Evolutionary conservation across 768 basidiomycete genomes (phyloP).

Genomic region (Cubamyces lactineus): DNA sequence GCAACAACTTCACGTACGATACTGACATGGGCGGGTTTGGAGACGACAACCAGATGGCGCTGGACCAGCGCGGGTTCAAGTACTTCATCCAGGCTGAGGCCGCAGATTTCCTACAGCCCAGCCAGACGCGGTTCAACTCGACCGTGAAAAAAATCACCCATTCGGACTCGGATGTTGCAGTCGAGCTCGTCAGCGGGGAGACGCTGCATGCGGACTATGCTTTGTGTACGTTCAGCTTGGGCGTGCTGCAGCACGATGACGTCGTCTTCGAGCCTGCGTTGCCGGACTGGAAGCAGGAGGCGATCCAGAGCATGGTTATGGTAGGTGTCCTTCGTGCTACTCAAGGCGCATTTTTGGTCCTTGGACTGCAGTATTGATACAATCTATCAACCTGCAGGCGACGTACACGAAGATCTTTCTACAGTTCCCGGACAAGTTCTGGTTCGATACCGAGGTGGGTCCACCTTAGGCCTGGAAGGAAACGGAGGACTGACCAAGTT

Average conservation of each 20-base stretch:
- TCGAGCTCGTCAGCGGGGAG: conserved; percentile 49
- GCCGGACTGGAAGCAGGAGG: conserved; percentile 66
- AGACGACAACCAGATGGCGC: conserved; percentile 50
- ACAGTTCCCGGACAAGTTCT: conserved; percentile 64
- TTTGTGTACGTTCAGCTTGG: conserved; percentile 67
- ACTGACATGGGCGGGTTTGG: conserved; percentile 59
- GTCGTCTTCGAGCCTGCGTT: conserved; percentile 57
- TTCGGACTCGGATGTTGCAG: conserved; percentile 46
- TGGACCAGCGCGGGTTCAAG: conserved; percentile 66
- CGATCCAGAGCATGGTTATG: conserved; percentile 65
- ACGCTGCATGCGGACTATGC: conserved; percentile 57
- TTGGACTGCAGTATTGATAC: too few species aligned
- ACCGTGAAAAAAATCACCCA: conserved; percentile 54
- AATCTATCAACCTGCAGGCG: conserved; percentile 35
- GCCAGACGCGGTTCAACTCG: conserved; percentile 52
- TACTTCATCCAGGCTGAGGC: conserved; percentile 61
- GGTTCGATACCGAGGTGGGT: conserved; percentile 51
- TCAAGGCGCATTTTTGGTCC: not conserved
- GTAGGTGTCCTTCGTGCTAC: conserved; percentile 32
- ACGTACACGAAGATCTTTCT: conserved; percentile 73
- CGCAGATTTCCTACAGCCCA: conserved; percentile 50
- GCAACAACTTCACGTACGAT: conserved; percentile 63
- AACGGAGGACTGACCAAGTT: not conserved
- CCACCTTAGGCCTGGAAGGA: too few species aligned
- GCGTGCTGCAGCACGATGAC: conserved; percentile 67